Evolutionary conservation across 257 asterid genomes (phyloP), one percentile per base, ranked within the genome.

Genomic region (Solanum medicagineum): DNA sequence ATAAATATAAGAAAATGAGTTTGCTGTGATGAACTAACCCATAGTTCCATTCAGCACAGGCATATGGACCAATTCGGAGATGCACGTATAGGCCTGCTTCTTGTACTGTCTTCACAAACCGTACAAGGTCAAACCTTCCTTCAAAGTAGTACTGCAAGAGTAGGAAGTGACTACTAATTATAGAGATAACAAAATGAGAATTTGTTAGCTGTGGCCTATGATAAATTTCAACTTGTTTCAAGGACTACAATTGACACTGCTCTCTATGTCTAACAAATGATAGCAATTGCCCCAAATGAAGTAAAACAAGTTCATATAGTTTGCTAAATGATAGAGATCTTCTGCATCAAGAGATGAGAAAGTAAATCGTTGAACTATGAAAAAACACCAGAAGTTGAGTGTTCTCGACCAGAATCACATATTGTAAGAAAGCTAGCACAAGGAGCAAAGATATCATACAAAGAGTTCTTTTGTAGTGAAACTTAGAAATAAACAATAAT

Each of bases 21-120:
- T 4, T 70, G 32, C 81, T 53, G 62, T 56, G 40, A 82, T 47
- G 83, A 45, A 62, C 19, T 81, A 85, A 93, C 98, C 97, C 98
- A 83, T 93, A 94, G 86, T 93, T 94, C 97, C 98, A 94, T 88
- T 94, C 98, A 16, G 98, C 98, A 86, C 98, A 94, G 63, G 93
- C 98, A 89, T 94, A 94, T 17, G 97, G 97, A 8, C 97, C 98
- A 4, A 92, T 94, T 55, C 97, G 88, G 86, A 93, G 86, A 90
- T 93, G 95, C 82, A 94, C 93, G 86, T 82, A 93, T 42, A 94
- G 91, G 73, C 95, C 97, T 56, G 98, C 98, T 83, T 89, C 91
- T 16, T 91, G 92, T 80, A 91, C 96, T 55, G 88, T 87, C 93
- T 93, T 93, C 88, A 94, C 94, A 57, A 94, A 94, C 89, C 86